Evolutionary conservation across 257 asterid genomes (phyloP), one percentile per base, ranked within the genome.

Genomic region (Ocimum tenuiflorum): DNA sequence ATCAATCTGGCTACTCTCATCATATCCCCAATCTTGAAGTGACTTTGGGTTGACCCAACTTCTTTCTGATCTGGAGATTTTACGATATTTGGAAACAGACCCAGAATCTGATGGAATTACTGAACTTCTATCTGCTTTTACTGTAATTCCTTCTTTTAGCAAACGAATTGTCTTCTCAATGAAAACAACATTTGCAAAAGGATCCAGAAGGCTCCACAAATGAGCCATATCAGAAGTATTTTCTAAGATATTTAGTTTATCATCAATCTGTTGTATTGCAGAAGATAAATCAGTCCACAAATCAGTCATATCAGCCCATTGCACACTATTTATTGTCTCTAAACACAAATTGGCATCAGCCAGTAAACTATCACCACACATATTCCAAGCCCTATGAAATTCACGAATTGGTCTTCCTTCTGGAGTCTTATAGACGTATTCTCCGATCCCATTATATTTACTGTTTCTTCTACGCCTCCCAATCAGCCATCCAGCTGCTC

Each of bases 371-470:
- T 81, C 88, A 56, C 95, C 94, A 58, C 90, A 83, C 83, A 91
- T 77, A 73, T 73, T 77, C 99, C 99, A 94, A 70, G 95, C 99
- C 80, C 88, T 80, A 60, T 76, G 84, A 81, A 94, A 94, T 76
- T 94, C 95, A 63, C 99, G 99, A 55, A 94, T 68, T 43, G 97
- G 99, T 72, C 96, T 88, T 77, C 99, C 99, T 73, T 29, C 84
- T 43, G 99, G 97, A 11, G 95, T 82, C 80, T 81, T 90, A 63
- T 82, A 94, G 54, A 94, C 97, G 27, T 86, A 86, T 75, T 94
- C 99, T 64, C 99, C 99, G 42, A 81, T 83, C 79, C 91, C 88
- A 59, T 83, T 85, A 51, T 80, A 86, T 69, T 88, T 90, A 75
- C 74, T 82, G 78, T 80, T 83, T 74, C 99, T 83, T 85, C 71